Percentiles rank a stretch among this genome's conserved stretches.
phyloP scores from a whole-genome alignment of 2,329 filamentous ascomycete species.

The Alternaria arbusti region DNA sequence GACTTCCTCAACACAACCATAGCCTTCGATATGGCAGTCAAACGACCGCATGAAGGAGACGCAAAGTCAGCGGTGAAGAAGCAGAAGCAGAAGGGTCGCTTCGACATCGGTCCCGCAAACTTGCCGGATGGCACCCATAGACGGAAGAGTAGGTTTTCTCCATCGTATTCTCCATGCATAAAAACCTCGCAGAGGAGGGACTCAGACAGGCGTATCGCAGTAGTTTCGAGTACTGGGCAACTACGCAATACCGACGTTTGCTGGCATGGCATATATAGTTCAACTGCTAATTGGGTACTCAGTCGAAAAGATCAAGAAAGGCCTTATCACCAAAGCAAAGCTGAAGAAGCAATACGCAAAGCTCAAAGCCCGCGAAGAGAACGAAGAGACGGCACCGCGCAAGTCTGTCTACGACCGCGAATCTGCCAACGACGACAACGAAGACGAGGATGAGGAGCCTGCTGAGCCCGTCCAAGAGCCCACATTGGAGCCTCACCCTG shows the following conservation, averaged over 20 bases:
- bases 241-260: not conserved
- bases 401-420: slow-evolving; percentile 45
- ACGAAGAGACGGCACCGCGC: slow-evolving; percentile 37
- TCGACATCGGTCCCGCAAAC: slow-evolving; percentile 86
- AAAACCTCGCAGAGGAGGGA: not conserved
- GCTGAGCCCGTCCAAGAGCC: slow-evolving; percentile 34
- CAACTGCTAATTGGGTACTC: slow-evolving; percentile 12
- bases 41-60: slow-evolving; percentile 60
- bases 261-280: too few relatives aligned
- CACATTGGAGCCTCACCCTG: slow-evolving; percentile 64
- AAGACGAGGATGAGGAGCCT: slow-evolving; percentile 30
- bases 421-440: slow-evolving; percentile 21
- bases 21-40: slow-evolving; percentile 61
- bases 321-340: slow-evolving; percentile 90
- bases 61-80: slow-evolving; percentile 52
- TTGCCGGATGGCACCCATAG: slow-evolving; percentile 87
- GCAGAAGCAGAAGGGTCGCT: slow-evolving; percentile 66
- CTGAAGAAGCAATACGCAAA: slow-evolving; percentile 92
- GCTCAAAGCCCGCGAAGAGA: slow-evolving; percentile 69
- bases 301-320: slow-evolving; percentile 89
- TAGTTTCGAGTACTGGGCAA: not conserved
- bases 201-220: not conserved
- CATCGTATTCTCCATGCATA: not conserved
- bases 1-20: slow-evolving; percentile 1
- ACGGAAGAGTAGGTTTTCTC: slow-evolving; percentile 67